phyloP scores from a whole-genome alignment of 2,329 filamentous ascomycete genomes.

The Coniochaeta pulveracea region DNA sequence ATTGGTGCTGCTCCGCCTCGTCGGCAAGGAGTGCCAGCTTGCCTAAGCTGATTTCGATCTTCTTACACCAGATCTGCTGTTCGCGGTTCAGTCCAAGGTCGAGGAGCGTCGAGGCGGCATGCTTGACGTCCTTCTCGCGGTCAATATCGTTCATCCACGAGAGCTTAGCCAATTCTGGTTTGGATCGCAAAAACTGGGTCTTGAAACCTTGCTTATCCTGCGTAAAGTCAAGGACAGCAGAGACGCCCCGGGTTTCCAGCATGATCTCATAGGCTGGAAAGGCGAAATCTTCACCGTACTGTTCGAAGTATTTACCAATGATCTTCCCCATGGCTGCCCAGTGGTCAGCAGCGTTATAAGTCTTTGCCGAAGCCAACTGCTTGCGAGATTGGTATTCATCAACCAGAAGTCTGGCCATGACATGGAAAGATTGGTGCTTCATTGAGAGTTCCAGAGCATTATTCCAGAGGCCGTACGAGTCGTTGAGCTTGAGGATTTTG shows the following conservation, averaged over 20 bases:
- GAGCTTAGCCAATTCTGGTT: constrained; percentile 62
- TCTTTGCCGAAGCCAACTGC: constrained; percentile 20
- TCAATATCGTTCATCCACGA: constrained; percentile 92
- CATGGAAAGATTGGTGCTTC: constrained; percentile 42
- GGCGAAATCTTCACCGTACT: constrained; percentile 55
- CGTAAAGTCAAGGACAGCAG: constrained; percentile 59
- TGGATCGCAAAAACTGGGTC: constrained; percentile 66
- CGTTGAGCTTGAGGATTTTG: constrained; percentile 41
- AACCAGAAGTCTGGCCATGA: constrained; percentile 44
- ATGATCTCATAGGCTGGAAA: constrained; percentile 72
- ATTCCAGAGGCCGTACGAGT: constrained; percentile 44
- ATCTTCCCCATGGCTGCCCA: constrained; percentile 33
- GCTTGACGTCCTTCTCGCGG: constrained; percentile 61
- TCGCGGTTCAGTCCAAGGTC: constrained; percentile 61
- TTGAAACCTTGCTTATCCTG: constrained; percentile 59
- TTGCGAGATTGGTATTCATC: constrained; percentile 36
- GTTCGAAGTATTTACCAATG: constrained; percentile 43
- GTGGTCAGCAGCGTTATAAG: constrained; percentile 24
- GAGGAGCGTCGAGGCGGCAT: constrained; percentile 61
- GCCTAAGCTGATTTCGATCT: constrained; percentile 79
- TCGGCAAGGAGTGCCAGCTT: constrained; percentile 70
- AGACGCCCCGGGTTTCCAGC: constrained; percentile 54
- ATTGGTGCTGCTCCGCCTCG: constrained; percentile 19
- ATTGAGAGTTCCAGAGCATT: constrained; percentile 46
- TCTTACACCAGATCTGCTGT: constrained; percentile 80